Evolutionary conservation across 148 eudicot species (phyloP).

Genomic region (Fagopyrum esculentum): DNA sequence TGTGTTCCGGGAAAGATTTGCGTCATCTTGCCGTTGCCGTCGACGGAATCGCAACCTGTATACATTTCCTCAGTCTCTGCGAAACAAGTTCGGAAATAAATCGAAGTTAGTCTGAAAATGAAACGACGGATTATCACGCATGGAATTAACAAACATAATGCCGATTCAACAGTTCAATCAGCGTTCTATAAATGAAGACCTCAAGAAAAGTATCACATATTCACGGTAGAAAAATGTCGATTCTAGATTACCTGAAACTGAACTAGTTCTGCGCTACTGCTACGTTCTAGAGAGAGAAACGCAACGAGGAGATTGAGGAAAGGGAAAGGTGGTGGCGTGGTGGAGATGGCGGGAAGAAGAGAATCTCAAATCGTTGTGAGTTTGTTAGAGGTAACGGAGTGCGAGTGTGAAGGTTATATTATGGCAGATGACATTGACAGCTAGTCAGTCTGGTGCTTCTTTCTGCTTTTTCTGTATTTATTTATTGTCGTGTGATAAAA

Average conservation of each 20-base stretch:
- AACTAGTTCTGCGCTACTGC: not conserved
- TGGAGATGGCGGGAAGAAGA: constrained; percentile 7
- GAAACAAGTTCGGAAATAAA: not conserved
- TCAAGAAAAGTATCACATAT: not conserved
- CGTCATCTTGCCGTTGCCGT: not conserved
- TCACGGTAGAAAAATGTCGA: not conserved
- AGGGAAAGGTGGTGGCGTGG: not conserved
- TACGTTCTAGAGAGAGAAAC: not conserved
- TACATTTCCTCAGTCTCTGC: constrained; percentile 1
- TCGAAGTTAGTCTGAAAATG: not conserved
- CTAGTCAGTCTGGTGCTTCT: not conserved
- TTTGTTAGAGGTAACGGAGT: not conserved
- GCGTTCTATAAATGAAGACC: not conserved
- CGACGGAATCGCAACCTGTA: not conserved
- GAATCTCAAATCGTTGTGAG: not conserved
- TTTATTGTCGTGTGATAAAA: too few species aligned
- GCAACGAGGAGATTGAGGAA: not conserved
- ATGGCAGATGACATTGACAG: not conserved
- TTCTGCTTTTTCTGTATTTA: not conserved
- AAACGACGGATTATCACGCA: not conserved
- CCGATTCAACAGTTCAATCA: not conserved
- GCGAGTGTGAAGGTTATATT: not conserved
- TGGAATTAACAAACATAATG: not conserved
- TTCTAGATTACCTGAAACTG: not conserved
- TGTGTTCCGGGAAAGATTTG: not conserved